A percentile compares a stretch with the other conserved stretches of the same genome.
These are phyloP conservation scores for Elaeis guineensis DNA, from an alignment of 176 grass and related monocot genomes.

Conservation along the genomic window DNA sequence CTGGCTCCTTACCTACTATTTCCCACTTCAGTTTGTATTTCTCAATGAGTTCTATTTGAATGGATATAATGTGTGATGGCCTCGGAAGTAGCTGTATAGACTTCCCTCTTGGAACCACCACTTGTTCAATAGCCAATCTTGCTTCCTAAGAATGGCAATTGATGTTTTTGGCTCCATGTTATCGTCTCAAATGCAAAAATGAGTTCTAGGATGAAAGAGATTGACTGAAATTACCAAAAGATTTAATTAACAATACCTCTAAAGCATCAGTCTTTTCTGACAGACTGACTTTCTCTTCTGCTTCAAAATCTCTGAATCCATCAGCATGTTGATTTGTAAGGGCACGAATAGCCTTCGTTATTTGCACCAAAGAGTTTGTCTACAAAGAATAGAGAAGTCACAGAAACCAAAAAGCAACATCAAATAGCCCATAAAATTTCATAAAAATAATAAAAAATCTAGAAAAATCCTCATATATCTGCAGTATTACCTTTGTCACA, in stretches of 20 bases:
- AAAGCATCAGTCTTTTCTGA: conserved; percentile 69
- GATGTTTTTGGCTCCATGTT: too few relatives aligned
- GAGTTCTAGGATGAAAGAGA: too few relatives aligned
- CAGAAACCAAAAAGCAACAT: neutral
- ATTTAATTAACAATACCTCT: conserved; percentile 37
- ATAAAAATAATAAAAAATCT: neutral
- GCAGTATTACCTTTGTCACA: conserved; percentile 56
- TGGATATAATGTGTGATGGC: conserved; percentile 38
- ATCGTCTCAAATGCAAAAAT: too few relatives aligned
- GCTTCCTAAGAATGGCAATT: conserved; percentile 42
- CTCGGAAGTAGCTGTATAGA: conserved; percentile 49
- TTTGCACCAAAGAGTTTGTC: conserved; percentile 66
- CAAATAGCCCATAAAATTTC: neutral
- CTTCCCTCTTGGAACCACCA: conserved; percentile 68
- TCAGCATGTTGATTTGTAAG: conserved; percentile 45
- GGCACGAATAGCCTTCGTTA: conserved; percentile 49
- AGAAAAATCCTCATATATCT: neutral
- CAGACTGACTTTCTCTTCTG: conserved; percentile 26
- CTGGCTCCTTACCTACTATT: conserved; percentile 32
- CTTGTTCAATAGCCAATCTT: conserved; percentile 71
- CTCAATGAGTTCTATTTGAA: conserved; percentile 57
- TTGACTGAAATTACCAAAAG: too few relatives aligned
- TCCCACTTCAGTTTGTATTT: conserved; percentile 70
- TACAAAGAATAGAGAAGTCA: conserved; percentile 6
- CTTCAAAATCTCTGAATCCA: conserved; percentile 26